Evolutionary conservation across 163 green algal species (phyloP), one percentile per base, ranked within the genome.

Genomic region (Scenedesmus sp.): DNA sequence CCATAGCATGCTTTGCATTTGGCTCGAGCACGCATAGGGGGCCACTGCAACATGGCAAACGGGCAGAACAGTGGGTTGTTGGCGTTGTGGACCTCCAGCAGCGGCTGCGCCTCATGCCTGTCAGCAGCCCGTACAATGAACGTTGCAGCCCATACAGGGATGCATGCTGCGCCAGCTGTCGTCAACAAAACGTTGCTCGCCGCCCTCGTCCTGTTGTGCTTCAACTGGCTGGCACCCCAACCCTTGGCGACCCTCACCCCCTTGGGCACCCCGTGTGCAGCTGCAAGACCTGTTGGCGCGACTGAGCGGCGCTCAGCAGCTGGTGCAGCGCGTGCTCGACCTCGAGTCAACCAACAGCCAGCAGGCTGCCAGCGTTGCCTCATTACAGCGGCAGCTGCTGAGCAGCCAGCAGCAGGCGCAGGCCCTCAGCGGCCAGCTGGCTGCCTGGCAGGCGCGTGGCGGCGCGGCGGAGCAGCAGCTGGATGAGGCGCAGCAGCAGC

Each of bases 251-350:
- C n/a, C n/a, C n/a, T n/a, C n/a, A n/a, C n/a, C n/a, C n/a, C n/a
- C n/a, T n/a, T n/a, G n/a, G n/a, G n/a, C n/a, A n/a, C n/a, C n/a
- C n/a, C n/a, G 15, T 40, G 72, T 68, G 73, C 88, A 92, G 88
- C 68, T 92, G 26, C 56, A 92, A 78, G 88, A 76, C 35, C 40
- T 88, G 37, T 35, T 92, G 44, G 12, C 61, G 65, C 61, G 68
- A 15, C 46, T 92, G 0, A 92, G 65, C 59, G 51, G 15, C 43
- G 88, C 81, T 10, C 88, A 92, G 82, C 88, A 89, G 61, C 81
- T 92, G 33, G 82, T 89, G 35, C 65, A 85, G 42, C 68, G 88
- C 2, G 88, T 92, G 30, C 51, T 89, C 22, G 68, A 88, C 53
- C 70, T 92, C 9, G 88, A 92, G 35, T 42, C 43, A 0, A 18